Conservation (phyloP, 768 basidiomycete genomes). For the Mycena floridula region DNA sequence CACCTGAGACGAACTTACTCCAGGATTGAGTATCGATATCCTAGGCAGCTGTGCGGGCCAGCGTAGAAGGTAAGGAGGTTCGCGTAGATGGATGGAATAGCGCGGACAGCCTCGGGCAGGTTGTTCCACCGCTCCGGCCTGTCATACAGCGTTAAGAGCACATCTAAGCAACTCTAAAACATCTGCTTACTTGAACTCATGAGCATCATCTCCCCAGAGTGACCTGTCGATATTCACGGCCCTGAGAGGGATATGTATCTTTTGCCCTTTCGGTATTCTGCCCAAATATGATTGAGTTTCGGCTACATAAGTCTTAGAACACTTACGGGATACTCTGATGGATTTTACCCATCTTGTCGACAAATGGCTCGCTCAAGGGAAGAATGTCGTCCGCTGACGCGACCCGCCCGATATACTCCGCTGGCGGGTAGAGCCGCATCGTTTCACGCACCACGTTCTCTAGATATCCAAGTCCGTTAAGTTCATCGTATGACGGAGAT, state of each 20-base stretch:
- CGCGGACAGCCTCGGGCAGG: slow-evolving; percentile 33
- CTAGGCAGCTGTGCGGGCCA: slow-evolving; percentile 61
- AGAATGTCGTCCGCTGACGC: slow-evolving; percentile 49
- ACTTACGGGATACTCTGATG: neutral
- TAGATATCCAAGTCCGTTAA: slow-evolving; percentile 61
- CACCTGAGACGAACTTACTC: slow-evolving; percentile 35
- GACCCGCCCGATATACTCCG: slow-evolving; percentile 33
- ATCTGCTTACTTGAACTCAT: slow-evolving; percentile 56
- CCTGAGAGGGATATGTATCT: slow-evolving; percentile 42
- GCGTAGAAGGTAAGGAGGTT: slow-evolving; percentile 57
- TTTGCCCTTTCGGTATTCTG: slow-evolving; percentile 39
- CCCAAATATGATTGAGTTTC: neutral
- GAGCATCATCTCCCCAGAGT: slow-evolving; percentile 60
- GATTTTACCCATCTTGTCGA: neutral
- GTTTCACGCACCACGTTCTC: slow-evolving; percentile 59
- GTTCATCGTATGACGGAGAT: slow-evolving; percentile 62
- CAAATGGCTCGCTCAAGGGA: slow-evolving; percentile 18
- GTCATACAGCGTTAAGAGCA: slow-evolving; percentile 1
- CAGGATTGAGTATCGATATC: slow-evolving; percentile 56
- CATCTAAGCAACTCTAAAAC: slow-evolving; percentile 3
- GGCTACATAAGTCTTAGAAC: neutral
- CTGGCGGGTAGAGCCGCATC: slow-evolving; percentile 48
- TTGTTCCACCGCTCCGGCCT: slow-evolving; percentile 64
- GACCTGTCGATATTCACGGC: slow-evolving; percentile 43
- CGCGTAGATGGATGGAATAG: slow-evolving; percentile 55